Evolutionary conservation across 345 rosid genomes (phyloP).

Genomic region (Orychophragmus violaceus): DNA sequence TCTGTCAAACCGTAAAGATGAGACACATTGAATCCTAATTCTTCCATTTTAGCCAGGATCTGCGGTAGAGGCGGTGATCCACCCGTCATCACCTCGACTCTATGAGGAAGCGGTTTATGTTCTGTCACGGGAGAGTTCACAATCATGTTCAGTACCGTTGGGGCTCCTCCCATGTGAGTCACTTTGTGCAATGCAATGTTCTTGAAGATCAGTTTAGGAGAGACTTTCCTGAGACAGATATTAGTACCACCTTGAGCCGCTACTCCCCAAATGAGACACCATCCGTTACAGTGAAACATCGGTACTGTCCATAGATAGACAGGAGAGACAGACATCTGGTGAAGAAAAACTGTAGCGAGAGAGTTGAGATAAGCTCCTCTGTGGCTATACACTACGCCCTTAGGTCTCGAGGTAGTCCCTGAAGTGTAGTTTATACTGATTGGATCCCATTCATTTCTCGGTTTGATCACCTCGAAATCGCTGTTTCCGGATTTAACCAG

Average conservation of each 20-base stretch:
- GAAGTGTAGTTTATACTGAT: constrained; percentile 80
- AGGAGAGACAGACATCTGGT: constrained; percentile 51
- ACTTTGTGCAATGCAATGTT: constrained; percentile 47
- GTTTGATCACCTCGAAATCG: constrained; percentile 42
- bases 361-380: constrained; percentile 85
- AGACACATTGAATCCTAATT: constrained; percentile 55
- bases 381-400: constrained; percentile 80
- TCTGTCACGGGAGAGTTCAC: constrained; percentile 44
- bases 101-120: constrained; percentile 39
- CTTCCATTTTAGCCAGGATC: constrained; percentile 53
- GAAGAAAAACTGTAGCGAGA: constrained; percentile 52
- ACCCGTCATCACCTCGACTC: constrained; percentile 53
- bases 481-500: constrained; percentile 39
- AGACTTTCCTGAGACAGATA: constrained; percentile 58
- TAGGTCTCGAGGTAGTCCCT: constrained; percentile 80
- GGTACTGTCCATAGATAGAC: constrained; percentile 88
- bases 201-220: constrained; percentile 52
- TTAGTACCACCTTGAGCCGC: constrained; percentile 86
- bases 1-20: constrained; percentile 79
- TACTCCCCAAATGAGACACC: constrained; percentile 86
- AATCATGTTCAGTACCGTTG: constrained; percentile 74
- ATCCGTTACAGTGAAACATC: constrained; percentile 91
- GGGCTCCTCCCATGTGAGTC: constrained; percentile 86
- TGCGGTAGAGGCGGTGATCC: constrained; percentile 67
- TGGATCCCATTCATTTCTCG: constrained; percentile 68